Base-by-base conservation (phyloP, 768 basidiomycete genomes). In the Daedalea quercina region DNA sequence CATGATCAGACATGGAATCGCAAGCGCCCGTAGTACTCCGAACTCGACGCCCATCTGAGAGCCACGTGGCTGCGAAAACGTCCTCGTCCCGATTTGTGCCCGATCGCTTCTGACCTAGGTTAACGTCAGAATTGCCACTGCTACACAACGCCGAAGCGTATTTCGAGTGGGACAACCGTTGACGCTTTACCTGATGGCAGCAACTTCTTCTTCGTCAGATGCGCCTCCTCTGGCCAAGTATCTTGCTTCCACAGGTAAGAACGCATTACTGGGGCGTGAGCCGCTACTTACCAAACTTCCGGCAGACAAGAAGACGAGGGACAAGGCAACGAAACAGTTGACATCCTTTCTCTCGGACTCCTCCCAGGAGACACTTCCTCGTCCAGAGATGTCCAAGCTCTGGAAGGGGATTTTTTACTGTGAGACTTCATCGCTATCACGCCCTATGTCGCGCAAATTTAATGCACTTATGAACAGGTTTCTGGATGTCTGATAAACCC, bases 401-500 rank as follows among this genome's bases (percentile, higher is more conserved):
- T 98, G 95, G 95, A 97, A 99, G 67, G 95, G 94, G 0, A 80
- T 98, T 47, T 99, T 95, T 68, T 99, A 95, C 69, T 96, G 94
- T 93, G 57, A 58, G 83, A 69, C 4, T 31, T 23, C 45, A 17
- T 31, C 4, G 15, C 46, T 31, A 50, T 44, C 25, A 20, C 23
- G n/a, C n/a, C n/a, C n/a, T n/a, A n/a, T n/a, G n/a, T n/a, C n/a
- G n/a, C n/a, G n/a, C 19, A 17, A 1, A 23, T 9, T 50, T 15
- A 47, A 17, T 19, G 22, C 37, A 25, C 9, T 8, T 22, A 3
- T 8, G 2, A n/a, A 37, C 13, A 96, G 94, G 95, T 66, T 98
- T 94, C 70, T 99, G 95, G 94, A 97, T 97, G 94, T 97, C 94
- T 9, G 95, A 99, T 71, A 99, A 98, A 65, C 94, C 94, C 3